Evolutionary conservation across 257 asterid species (phyloP), one percentile per base, ranked within the genome.

Genomic region (Fraxinus pennsylvanica): DNA sequence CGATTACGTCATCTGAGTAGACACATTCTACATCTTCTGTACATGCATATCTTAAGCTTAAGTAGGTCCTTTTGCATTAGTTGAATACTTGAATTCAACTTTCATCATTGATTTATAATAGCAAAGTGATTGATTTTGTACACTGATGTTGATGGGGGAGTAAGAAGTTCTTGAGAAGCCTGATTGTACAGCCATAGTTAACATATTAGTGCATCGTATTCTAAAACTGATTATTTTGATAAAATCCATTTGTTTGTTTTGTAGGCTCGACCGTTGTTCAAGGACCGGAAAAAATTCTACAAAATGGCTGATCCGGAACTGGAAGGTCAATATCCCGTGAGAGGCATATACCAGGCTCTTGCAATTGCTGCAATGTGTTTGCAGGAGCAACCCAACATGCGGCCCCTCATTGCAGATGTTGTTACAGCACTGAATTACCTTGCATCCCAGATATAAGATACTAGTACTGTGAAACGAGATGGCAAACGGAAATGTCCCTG

Each of bases 171-270:
- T 47, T 15, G 15, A 47, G 57, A 45, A 45, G 19, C 50, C 14
- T 9, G 50, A 43, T 10, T 10, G 15, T 2, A 43, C 50, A 10
- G 50, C 54, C 4, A 45, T 13, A 47, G 41, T 57, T 45, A 13
- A 45, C 54, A 45, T 45, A 19, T 13, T 47, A 47, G 10, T 12
- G 4, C 15, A 43, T 43, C 17, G 13, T 43, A 43, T 27, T 30
- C 45, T 73, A 39, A 19, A 50, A 5, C 43, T 39, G 12, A 29
- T 12, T 25, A 15, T 52, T 32, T 5, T n/a, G 25, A 30, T 32
- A 66, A 21, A 72, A 97, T 41, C 3, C 13, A 41, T 41, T 41
- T 41, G 47, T 41, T 41, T 3, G 57, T 47, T 47, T 54, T 54
- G 65, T 27, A 54, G 65, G 3, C 65, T 54, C 65, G 65, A n/a